Evolutionary conservation across 306 rosid genomes (phyloP).

Genomic region (Aeschynomene evenia): DNA sequence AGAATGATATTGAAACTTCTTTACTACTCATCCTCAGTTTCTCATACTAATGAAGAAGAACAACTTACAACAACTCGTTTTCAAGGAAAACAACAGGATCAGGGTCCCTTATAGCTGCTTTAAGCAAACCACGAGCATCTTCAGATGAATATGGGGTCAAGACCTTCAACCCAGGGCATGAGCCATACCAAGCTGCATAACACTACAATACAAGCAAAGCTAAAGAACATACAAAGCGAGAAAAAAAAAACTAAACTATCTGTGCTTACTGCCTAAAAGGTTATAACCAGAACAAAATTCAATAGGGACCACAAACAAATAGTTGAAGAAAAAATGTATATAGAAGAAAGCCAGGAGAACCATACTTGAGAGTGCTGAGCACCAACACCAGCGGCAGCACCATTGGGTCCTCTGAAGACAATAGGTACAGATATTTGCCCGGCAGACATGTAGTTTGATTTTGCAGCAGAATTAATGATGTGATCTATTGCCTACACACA

Average conservation of each 20-base stretch:
- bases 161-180: conserved; percentile 94
- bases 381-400: conserved; percentile 99
- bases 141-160: conserved; percentile 92
- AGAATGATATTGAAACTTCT: conserved; percentile 2
- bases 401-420: conserved; percentile 98
- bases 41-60: conserved; percentile 7
- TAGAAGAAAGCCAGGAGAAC: conserved; percentile 24
- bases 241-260: neutral
- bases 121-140: conserved; percentile 96
- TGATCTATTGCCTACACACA: conserved; percentile 90
- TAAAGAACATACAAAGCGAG: neutral
- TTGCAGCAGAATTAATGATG: conserved; percentile 98
- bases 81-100: conserved; percentile 99
- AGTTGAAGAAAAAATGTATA: neutral
- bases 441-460: conserved; percentile 94
- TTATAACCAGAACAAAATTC: conserved; percentile 11
- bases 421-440: conserved; percentile 93
- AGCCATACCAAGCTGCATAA: conserved; percentile 85
- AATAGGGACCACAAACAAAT: neutral
- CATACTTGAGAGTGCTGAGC: conserved; percentile 99
- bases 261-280: neutral
- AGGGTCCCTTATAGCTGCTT: conserved; percentile 98
- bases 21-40: conserved; percentile 18
- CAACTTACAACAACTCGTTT: conserved; percentile 91
- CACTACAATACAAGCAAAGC: conserved; percentile 55